Conservation (phyloP, 257 asterid genomes). For the Solanum ahanhuiri region DNA sequence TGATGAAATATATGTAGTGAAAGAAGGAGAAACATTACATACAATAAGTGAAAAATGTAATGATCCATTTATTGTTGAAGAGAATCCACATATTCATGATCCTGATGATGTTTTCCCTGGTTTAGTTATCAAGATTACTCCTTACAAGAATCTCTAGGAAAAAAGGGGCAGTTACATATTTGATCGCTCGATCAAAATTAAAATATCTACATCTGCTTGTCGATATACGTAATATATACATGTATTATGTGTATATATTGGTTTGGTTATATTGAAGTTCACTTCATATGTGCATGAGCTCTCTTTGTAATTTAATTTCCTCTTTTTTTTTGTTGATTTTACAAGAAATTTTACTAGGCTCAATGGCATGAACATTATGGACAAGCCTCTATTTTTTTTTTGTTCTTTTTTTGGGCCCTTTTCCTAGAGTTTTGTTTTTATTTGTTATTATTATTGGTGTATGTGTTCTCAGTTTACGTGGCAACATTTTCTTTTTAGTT, state of each 20-base stretch:
- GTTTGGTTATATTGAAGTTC: not conserved
- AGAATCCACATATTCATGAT: slow-evolving; percentile 69
- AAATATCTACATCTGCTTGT: not conserved
- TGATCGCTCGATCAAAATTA: not conserved
- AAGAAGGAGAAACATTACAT: slow-evolving; percentile 62
- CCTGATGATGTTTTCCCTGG: slow-evolving; percentile 79
- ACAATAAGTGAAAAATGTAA: slow-evolving; percentile 57
- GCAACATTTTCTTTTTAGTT: not conserved
- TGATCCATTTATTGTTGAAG: slow-evolving; percentile 63
- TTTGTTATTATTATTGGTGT: not conserved
- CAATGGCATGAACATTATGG: not conserved
- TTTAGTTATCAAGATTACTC: slow-evolving; percentile 53
- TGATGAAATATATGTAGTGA: slow-evolving; percentile 50
- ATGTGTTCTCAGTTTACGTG: not conserved
- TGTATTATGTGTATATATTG: not conserved
- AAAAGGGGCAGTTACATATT: not conserved
- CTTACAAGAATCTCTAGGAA: slow-evolving; percentile 7
- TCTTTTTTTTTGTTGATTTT: not conserved
- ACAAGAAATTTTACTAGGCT: not conserved
- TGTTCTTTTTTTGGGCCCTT: not conserved
- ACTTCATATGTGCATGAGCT: not conserved
- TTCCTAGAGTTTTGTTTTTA: not conserved
- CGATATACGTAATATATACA: not conserved
- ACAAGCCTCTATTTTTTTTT: not conserved
- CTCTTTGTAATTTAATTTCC: not conserved